phyloP scores from a whole-genome alignment of 2,329 filamentous ascomycete species.

The Nemania diffusa region DNA sequence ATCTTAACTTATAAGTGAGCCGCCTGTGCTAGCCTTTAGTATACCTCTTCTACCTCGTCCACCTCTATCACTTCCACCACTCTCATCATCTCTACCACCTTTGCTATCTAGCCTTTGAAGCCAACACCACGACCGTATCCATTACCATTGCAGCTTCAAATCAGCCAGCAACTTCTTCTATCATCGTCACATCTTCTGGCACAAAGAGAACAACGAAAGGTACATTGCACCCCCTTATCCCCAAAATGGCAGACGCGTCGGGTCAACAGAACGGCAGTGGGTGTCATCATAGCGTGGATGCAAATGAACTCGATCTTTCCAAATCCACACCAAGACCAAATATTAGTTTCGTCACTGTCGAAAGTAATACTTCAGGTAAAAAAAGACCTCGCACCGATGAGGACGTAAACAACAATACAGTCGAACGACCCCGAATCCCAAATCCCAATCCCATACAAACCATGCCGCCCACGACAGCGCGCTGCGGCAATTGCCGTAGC shows the following conservation, averaged over 20 bases:
- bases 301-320: background rate
- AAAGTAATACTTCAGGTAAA: background rate
- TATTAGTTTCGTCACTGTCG: background rate
- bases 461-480: too few relatives aligned
- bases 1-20: background rate
- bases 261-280: background rate
- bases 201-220: background rate
- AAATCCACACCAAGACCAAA: background rate
- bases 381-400: background rate
- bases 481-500: constrained; percentile 2
- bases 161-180: background rate
- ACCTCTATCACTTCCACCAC: background rate
- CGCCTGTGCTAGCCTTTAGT: too few relatives aligned
- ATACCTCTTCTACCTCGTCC: too few relatives aligned
- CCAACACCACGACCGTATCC: background rate
- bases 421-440: too few relatives aligned
- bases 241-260: background rate
- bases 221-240: background rate
- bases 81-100: background rate
- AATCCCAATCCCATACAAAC: too few relatives aligned
- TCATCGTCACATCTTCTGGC: background rate
- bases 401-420: background rate
- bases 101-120: background rate
- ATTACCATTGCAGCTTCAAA: background rate
- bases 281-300: background rate